Evolutionary conservation across 345 rosid species (phyloP).

Genomic region (Gossypium longicalyx): DNA sequence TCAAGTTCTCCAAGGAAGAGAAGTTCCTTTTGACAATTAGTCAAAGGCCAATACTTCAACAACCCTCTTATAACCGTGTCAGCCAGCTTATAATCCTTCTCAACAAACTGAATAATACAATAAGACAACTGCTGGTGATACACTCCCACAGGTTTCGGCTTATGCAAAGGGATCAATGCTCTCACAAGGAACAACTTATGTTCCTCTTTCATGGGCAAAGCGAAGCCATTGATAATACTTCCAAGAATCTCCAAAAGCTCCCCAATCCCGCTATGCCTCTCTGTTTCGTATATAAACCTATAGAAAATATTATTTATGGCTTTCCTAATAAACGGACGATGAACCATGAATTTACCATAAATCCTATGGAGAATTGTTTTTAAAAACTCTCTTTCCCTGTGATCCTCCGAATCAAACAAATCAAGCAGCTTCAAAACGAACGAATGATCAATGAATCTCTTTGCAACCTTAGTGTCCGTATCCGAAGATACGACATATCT

Average conservation of each 20-base stretch:
- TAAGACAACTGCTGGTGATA: conserved; percentile 88
- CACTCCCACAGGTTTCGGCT: conserved; percentile 57
- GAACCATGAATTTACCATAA: conserved; percentile 93
- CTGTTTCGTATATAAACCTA: conserved; percentile 82
- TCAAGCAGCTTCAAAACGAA: conserved; percentile 72
- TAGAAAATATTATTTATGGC: conserved; percentile 72
- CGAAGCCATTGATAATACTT: conserved; percentile 90
- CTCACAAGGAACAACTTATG: conserved; percentile 81
- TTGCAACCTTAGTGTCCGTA: conserved; percentile 73
- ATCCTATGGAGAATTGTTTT: conserved; percentile 85
- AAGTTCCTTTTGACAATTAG: conserved; percentile 82
- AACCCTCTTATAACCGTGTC: conserved; percentile 77
- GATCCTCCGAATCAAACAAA: conserved; percentile 83
- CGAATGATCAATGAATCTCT: conserved; percentile 70
- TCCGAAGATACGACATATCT: conserved; percentile 77
- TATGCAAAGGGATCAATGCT: conserved; percentile 86
- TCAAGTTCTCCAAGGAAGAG: conserved; percentile 46
- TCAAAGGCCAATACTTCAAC: conserved; percentile 87
- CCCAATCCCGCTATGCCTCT: conserved; percentile 75
- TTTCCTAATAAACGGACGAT: conserved; percentile 82
- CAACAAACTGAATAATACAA: conserved; percentile 82
- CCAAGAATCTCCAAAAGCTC: conserved; percentile 87
- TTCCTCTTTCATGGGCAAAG: conserved; percentile 92
- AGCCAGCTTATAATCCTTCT: conserved; percentile 84
- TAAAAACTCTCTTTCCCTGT: conserved; percentile 77